phyloP scores from a whole-genome alignment of 2,329 filamentous ascomycete species.

The Dactylellina cionopaga region DNA sequence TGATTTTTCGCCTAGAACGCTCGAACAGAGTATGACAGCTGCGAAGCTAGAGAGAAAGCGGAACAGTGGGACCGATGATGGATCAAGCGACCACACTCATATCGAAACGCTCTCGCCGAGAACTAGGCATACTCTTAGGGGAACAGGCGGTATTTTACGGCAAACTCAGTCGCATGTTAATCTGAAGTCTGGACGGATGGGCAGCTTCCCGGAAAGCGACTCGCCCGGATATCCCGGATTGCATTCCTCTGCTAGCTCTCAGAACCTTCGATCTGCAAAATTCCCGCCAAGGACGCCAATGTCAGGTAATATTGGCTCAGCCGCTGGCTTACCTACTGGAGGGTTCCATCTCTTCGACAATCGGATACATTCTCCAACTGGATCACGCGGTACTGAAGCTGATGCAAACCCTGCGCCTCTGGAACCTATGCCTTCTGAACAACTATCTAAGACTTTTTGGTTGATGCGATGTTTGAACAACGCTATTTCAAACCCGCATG shows the following conservation, averaged over 20 bases:
- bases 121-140: conserved; percentile 38
- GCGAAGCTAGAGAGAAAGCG: conserved; percentile 38
- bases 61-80: conserved; percentile 45
- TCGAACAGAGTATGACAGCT: conserved; percentile 39
- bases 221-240: conserved; percentile 33
- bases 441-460: conserved; percentile 94
- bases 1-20: conserved; percentile 38
- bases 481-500: conserved; percentile 87
- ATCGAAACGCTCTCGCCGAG: conserved; percentile 45
- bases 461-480: conserved; percentile 94
- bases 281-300: conserved; percentile 49
- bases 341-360: conserved; percentile 85
- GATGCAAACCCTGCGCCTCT: conserved; percentile 77
- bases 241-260: conserved; percentile 48
- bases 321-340: conserved; percentile 71
- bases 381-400: conserved; percentile 65
- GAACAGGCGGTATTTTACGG: conserved; percentile 43
- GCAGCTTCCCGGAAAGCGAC: conserved; percentile 46
- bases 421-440: conserved; percentile 90
- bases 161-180: conserved; percentile 52
- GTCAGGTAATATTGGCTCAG: conserved; percentile 55
- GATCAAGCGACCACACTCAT: conserved; percentile 47
- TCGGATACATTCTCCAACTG: conserved; percentile 75
- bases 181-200: conserved; percentile 48
- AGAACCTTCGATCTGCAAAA: conserved; percentile 45